phyloP scores from a whole-genome alignment of 1,284 basidiomycete genomes.

The Cryptococcus floricola region DNA sequence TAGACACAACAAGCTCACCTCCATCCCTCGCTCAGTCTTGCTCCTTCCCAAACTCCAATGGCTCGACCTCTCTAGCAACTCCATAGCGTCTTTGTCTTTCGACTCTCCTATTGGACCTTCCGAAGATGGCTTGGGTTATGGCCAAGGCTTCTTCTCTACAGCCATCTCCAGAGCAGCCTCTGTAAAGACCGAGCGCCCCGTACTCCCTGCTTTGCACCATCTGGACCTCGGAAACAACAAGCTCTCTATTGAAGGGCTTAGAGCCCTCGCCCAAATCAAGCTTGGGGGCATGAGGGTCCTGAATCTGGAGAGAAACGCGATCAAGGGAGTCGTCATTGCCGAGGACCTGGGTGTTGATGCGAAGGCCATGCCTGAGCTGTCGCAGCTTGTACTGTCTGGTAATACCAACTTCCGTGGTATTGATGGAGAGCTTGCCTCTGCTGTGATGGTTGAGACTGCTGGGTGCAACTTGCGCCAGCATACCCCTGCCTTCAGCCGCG shows the following conservation, averaged over 20 bases:
- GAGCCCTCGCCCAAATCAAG: constrained; percentile 6
- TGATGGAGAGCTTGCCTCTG: constrained; percentile 18
- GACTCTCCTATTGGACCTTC: constrained; percentile 36
- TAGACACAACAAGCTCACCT: constrained; percentile 38
- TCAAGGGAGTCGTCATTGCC: constrained; percentile 28
- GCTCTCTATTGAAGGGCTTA: constrained; percentile 25
- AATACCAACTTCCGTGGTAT: constrained; percentile 27
- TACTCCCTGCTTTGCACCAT: constrained; percentile 31
- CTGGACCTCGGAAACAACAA: constrained; percentile 38
- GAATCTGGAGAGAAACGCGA: constrained; percentile 32
- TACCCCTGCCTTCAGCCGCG: background rate
- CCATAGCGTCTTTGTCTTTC: constrained; percentile 33
- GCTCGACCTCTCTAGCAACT: constrained; percentile 43
- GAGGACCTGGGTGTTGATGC: constrained; percentile 15
- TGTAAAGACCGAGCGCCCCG: constrained; percentile 17
- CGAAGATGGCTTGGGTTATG: constrained; percentile 40
- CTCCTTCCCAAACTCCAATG: constrained; percentile 42
- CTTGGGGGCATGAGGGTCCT: constrained; percentile 24
- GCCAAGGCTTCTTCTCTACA: constrained; percentile 42
- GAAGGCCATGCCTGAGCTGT: constrained; percentile 26
- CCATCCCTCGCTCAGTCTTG: constrained; percentile 36
- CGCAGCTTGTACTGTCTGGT: constrained; percentile 21
- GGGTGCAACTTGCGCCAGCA: constrained; percentile 20
- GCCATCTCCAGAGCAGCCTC: constrained; percentile 33
- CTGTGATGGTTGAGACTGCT: constrained; percentile 26